A percentile compares a stretch with the other conserved stretches of the same genome.
Conservation (phyloP, 164 flowering plant genomes). For the Magnolia kwangsiensis region DNA sequence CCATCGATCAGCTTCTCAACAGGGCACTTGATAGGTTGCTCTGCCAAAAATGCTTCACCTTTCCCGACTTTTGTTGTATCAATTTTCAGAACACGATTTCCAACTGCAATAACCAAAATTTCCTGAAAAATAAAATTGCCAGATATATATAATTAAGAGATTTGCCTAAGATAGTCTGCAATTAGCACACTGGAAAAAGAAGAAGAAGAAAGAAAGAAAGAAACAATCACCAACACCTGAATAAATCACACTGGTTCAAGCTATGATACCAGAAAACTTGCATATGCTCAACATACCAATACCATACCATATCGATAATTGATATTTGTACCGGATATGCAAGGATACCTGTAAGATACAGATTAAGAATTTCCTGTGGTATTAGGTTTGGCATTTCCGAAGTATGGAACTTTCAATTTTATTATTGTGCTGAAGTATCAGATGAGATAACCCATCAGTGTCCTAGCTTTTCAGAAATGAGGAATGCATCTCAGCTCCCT, state of each 20-base stretch:
- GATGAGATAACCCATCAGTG: neutral
- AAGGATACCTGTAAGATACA: neutral
- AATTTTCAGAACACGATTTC: constrained; percentile 61
- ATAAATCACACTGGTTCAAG: no score
- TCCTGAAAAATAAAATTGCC: constrained; percentile 44
- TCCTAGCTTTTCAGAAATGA: neutral
- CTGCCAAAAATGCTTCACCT: constrained; percentile 54
- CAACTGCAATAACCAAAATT: constrained; percentile 83
- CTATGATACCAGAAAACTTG: neutral
- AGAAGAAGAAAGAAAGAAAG: neutral
- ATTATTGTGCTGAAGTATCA: neutral
- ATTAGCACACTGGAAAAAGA: neutral
- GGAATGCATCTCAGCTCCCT: neutral
- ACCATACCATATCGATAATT: neutral
- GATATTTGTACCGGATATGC: neutral
- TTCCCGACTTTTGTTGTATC: constrained; percentile 85
- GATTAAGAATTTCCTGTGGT: neutral
- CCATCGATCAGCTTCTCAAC: constrained; percentile 80
- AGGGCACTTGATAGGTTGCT: constrained; percentile 64
- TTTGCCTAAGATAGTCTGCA: neutral
- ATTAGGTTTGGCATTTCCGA: neutral
- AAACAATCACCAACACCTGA: no score
- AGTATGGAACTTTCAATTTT: neutral
- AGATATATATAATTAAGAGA: neutral
- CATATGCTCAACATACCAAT: neutral